Percentiles rank a stretch among this genome's conserved stretches.
phyloP scores from a whole-genome alignment of 2,329 filamentous ascomycete genomes.

The Ramichloridium luteum region DNA sequence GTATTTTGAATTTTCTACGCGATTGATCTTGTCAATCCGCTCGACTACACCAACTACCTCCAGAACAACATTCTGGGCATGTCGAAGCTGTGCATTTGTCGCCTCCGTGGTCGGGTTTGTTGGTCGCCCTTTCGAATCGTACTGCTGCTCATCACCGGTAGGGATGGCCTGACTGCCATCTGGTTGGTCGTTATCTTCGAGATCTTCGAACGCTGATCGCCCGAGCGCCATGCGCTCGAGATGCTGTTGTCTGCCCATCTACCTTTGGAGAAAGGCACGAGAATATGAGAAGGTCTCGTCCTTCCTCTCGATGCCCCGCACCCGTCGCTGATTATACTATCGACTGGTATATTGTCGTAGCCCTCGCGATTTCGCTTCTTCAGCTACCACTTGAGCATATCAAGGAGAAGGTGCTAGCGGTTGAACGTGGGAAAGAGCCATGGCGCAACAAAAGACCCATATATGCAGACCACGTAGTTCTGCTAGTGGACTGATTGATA shows the following conservation, averaged over 20 bases:
- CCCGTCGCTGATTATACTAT: no score
- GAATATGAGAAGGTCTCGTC: no score
- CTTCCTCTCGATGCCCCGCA: no score
- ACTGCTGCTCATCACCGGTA: constrained; percentile 31
- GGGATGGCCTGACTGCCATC: constrained; percentile 24
- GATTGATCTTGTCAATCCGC: constrained; percentile 18
- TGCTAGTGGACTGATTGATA: no score
- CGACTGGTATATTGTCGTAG: no score
- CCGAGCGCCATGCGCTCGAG: constrained; percentile 25
- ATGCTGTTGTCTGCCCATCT: constrained; percentile 22
- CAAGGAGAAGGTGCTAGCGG: no score
- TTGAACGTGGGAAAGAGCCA: no score
- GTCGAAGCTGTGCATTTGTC: constrained; percentile 29
- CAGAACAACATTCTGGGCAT: constrained; percentile 37
- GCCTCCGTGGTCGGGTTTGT: constrained; percentile 30
- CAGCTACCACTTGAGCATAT: no score
- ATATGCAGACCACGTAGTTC: no score
- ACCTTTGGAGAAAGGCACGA: no score
- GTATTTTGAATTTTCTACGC: constrained; percentile 5
- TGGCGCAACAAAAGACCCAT: no score
- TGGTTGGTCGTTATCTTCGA: constrained; percentile 27
- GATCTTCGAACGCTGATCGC: constrained; percentile 32
- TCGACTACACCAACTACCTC: constrained; percentile 37
- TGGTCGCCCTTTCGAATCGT: constrained; percentile 34
- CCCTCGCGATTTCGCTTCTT: no score